Conservation (phyloP, 257 asterid species). For the Oldenlandia corymbosa region DNA sequence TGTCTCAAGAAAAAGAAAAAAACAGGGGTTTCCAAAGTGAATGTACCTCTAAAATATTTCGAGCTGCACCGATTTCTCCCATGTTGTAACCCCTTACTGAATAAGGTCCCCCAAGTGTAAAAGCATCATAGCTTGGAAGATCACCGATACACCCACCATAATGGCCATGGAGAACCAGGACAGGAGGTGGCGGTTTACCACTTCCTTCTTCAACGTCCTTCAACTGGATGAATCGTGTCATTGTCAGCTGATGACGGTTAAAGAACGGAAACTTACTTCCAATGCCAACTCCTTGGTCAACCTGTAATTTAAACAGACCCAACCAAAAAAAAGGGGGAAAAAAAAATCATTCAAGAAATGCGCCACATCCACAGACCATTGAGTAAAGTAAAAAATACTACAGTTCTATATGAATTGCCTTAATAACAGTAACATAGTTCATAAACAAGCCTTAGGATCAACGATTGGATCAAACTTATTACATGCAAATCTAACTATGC, state of each 20-base stretch:
- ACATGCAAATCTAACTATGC: not conserved
- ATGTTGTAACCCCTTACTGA: slow-evolving; percentile 93
- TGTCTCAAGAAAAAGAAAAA: no score
- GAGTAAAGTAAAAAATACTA: not conserved
- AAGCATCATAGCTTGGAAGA: slow-evolving; percentile 96
- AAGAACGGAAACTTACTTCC: slow-evolving; percentile 84
- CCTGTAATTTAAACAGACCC: slow-evolving; percentile 46
- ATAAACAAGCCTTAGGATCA: slow-evolving; percentile 2
- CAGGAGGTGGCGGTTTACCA: slow-evolving; percentile 89
- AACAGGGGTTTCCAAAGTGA: not conserved
- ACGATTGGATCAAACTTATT: not conserved
- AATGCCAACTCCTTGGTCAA: slow-evolving; percentile 91
- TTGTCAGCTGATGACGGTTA: slow-evolving; percentile 86
- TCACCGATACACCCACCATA: slow-evolving; percentile 98
- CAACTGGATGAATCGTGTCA: slow-evolving; percentile 68
- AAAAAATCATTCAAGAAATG: not conserved
- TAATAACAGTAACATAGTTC: not conserved
- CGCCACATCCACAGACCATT: not conserved
- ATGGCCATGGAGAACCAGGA: slow-evolving; percentile 87
- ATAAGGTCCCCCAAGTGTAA: slow-evolving; percentile 95
- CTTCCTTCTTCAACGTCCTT: slow-evolving; percentile 92
- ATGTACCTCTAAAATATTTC: slow-evolving; percentile 79
- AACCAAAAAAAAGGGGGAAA: no score
- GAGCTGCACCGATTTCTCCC: slow-evolving; percentile 98
- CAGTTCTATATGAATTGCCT: no score